Conservation (phyloP, 1,139 yeast genomes). For the Saccharomyces pastorianus region DNA sequence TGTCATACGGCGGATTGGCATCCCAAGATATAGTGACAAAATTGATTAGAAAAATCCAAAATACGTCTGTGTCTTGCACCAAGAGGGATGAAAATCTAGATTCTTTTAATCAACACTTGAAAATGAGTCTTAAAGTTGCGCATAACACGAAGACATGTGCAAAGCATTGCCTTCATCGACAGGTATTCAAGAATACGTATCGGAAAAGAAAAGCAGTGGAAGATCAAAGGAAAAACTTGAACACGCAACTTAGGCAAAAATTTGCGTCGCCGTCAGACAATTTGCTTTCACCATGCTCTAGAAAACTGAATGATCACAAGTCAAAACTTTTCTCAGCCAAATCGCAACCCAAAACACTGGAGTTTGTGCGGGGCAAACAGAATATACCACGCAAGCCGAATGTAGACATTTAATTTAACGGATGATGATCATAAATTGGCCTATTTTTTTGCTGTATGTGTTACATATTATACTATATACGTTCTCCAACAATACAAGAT, state of each 20-base stretch:
- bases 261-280: constrained; percentile 54
- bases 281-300: constrained; percentile 50
- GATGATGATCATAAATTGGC: neutral
- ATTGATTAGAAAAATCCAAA: neutral
- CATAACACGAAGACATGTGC: neutral
- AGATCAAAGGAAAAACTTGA: constrained; percentile 6
- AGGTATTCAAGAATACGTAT: neutral
- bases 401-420: neutral
- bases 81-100: neutral
- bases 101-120: neutral
- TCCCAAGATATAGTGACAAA: neutral
- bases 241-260: constrained; percentile 14
- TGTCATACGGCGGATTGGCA: neutral
- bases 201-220: constrained; percentile 2
- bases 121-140: neutral
- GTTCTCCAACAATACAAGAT: neutral
- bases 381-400: neutral
- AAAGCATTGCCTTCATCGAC: neutral
- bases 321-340: constrained; percentile 23
- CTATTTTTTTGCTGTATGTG: neutral
- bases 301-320: constrained; percentile 44
- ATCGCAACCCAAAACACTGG: constrained; percentile 27
- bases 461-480: neutral
- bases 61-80: neutral
- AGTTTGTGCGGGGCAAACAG: constrained; percentile 10